Evolutionary conservation across 2,329 filamentous ascomycete genomes (phyloP).

Genomic region (Camillea tinctor): DNA sequence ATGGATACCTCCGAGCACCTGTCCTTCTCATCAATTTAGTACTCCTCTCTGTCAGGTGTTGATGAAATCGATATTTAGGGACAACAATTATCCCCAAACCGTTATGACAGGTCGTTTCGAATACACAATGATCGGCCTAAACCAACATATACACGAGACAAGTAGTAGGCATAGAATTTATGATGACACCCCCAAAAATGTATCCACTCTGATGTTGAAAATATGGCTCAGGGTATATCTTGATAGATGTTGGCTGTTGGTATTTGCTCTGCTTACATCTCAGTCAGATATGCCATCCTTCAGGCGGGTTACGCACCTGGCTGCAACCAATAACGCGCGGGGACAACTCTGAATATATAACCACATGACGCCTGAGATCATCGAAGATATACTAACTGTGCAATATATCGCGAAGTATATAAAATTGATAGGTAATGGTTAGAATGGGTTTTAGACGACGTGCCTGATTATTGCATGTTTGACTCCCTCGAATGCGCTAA

Average conservation of each 20-base stretch:
- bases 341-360: not conserved
- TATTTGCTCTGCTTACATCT: too few species aligned
- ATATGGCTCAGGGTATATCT: too few species aligned
- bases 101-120: not conserved
- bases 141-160: too few species aligned
- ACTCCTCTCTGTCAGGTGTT: not conserved
- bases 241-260: too few species aligned
- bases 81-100: not conserved
- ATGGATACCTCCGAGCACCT: not conserved
- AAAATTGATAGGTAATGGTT: constrained; percentile 2
- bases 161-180: too few species aligned
- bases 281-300: not conserved
- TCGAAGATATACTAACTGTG: not conserved
- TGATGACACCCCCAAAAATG: too few species aligned
- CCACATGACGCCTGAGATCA: not conserved
- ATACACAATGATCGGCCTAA: too few species aligned
- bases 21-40: not conserved
- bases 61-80: not conserved
- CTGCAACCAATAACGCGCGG: not conserved
- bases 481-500: constrained; percentile 8
- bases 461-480: constrained; percentile 13
- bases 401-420: not conserved
- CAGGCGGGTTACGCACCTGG: not conserved
- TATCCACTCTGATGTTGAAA: too few species aligned
- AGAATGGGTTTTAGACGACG: constrained; percentile 2